Conservation (phyloP, 129 eudicot genomes). For the Flaveria bidentis region DNA sequence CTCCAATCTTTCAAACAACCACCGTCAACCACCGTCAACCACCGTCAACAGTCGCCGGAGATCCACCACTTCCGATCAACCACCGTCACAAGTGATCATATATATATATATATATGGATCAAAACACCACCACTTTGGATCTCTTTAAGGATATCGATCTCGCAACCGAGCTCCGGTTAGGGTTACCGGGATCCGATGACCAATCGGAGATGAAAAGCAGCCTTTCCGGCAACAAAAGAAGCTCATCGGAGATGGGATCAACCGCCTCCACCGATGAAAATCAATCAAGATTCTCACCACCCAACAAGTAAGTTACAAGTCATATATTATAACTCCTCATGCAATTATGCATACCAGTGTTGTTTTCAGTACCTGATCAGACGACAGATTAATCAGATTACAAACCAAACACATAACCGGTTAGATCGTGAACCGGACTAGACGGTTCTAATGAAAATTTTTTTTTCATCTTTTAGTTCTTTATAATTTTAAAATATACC, state of each 20-base stretch:
- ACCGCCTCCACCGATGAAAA: conserved; percentile 36
- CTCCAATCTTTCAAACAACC: conserved; percentile 18
- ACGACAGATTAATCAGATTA: no score
- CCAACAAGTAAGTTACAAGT: conserved; percentile 57
- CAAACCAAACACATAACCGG: no score
- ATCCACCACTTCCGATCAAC: conserved; percentile 21
- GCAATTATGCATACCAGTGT: not conserved
- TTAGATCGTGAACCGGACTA: no score
- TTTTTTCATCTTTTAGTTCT: no score
- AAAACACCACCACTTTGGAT: conserved; percentile 28
- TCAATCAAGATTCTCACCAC: conserved; percentile 51
- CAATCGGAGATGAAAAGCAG: conserved; percentile 29
- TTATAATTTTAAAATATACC: no score
- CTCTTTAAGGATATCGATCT: conserved; percentile 43
- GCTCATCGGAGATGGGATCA: conserved; percentile 52
- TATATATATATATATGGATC: conserved; percentile 20
- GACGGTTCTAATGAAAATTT: no score
- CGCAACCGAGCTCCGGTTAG: conserved; percentile 64
- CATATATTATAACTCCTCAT: no score
- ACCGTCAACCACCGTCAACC: not conserved
- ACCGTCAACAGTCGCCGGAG: conserved; percentile 25
- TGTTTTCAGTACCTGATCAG: not conserved
- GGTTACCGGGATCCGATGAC: conserved; percentile 66
- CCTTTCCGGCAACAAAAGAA: conserved; percentile 54
- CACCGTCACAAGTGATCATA: not conserved